Evolutionary conservation across 768 basidiomycete species (phyloP).

Genomic region (Lepiota venenata): DNA sequence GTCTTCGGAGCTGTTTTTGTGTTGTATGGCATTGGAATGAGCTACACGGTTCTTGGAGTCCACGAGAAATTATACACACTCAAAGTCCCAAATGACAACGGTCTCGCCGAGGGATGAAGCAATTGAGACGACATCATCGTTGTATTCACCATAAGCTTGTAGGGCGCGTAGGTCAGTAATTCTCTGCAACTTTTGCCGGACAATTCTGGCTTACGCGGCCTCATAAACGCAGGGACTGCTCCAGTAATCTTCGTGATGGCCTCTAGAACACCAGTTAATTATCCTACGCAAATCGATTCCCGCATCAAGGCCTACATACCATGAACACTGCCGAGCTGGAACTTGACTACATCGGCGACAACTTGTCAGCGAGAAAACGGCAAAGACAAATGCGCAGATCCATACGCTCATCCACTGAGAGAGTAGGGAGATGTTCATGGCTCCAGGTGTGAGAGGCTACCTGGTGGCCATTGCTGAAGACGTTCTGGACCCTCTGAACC

Average conservation of each 20-base stretch:
- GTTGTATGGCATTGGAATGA: background rate
- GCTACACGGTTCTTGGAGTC: background rate
- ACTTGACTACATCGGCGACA: constrained; percentile 14
- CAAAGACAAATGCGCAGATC: background rate
- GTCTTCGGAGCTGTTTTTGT: constrained; percentile 30
- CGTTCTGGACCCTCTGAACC: constrained; percentile 25
- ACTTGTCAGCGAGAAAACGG: background rate
- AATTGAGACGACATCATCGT: constrained; percentile 25
- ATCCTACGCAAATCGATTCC: background rate
- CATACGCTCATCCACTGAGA: constrained; percentile 26
- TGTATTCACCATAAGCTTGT: constrained; percentile 34
- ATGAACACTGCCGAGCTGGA: constrained; percentile 20
- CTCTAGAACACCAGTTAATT: constrained; percentile 12
- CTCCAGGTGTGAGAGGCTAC: constrained; percentile 33
- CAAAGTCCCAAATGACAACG: constrained; percentile 30
- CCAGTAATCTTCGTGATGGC: constrained; percentile 25
- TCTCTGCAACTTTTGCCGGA: background rate
- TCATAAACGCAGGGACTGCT: constrained; percentile 31
- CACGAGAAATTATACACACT: constrained; percentile 20
- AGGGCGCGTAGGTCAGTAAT: background rate
- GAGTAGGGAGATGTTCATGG: constrained; percentile 27
- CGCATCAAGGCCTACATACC: constrained; percentile 3
- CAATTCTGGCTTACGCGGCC: constrained; percentile 27
- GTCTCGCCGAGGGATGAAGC: constrained; percentile 21
- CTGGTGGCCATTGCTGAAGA: constrained; percentile 28